A percentile compares a stretch with the other conserved stretches of the same genome.
These are phyloP conservation scores for Thuidium tamariscinum DNA, from an alignment of 225 moss, liverwort and hornwort genomes.

Conservation along the genomic window DNA sequence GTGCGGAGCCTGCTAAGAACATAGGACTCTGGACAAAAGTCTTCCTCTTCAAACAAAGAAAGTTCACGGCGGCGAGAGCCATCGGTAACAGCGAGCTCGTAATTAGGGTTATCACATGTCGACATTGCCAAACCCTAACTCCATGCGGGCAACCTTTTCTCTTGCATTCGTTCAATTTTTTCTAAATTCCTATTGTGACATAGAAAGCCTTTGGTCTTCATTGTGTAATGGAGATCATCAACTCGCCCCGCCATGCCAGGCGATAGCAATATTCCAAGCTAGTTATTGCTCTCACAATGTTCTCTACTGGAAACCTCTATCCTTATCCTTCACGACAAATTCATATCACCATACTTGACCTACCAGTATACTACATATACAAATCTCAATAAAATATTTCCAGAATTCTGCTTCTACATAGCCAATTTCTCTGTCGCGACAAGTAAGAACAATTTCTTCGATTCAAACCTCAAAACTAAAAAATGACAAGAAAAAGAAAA, in stretches of 20 bases:
- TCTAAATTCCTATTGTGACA: neutral
- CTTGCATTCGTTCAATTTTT: neutral
- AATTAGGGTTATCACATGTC: neutral
- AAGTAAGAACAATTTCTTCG: neutral
- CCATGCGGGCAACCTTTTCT: neutral
- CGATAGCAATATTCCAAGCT: neutral
- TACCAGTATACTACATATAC: neutral
- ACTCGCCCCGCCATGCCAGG: neutral
- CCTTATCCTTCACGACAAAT: neutral
- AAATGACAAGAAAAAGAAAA: neutral
- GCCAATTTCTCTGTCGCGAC: neutral
- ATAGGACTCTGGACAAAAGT: conserved; percentile 20
- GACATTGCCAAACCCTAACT: conserved; percentile 23
- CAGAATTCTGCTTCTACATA: neutral
- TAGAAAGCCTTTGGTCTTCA: neutral
- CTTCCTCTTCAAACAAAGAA: conserved; percentile 24
- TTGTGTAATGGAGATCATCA: neutral
- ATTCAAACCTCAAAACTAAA: neutral
- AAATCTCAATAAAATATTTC: neutral
- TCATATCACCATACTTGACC: neutral
- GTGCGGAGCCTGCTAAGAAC: conserved; percentile 11
- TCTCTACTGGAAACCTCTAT: neutral
- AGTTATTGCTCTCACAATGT: neutral
- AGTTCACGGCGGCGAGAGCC: conserved; percentile 9
- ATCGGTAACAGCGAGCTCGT: neutral